Conservation (phyloP, 192 early-diverging fungal genomes). For the Allomyces macrogynus region DNA sequence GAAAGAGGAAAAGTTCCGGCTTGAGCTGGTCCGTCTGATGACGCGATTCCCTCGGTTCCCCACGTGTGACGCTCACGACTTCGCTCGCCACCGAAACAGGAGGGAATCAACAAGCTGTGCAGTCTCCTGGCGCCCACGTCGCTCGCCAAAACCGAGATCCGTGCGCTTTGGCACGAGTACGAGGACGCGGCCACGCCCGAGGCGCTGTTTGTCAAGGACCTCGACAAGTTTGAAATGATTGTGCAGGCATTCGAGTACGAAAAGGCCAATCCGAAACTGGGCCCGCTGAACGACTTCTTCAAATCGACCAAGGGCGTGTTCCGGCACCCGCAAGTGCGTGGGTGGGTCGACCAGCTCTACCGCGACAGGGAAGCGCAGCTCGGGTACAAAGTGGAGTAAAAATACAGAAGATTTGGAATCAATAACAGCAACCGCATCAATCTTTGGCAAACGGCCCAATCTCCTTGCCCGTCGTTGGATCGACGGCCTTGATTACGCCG, state of each 20-base stretch:
- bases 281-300: conserved; percentile 58
- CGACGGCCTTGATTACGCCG: conserved; percentile 65
- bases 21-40: conserved; percentile 31
- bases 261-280: conserved; percentile 31
- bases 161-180: conserved; percentile 64
- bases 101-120: not conserved
- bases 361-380: conserved; percentile 14
- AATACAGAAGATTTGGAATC: no score
- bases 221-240: conserved; percentile 97
- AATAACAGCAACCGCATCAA: no score
- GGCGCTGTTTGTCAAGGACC: conserved; percentile 64
- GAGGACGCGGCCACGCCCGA: conserved; percentile 53
- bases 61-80: no score
- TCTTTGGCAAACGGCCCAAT: not conserved
- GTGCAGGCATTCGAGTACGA: conserved; percentile 83
- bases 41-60: not conserved
- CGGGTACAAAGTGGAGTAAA: not conserved
- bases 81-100: not conserved
- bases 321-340: conserved; percentile 54
- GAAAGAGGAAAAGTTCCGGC: conserved; percentile 50
- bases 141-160: conserved; percentile 35
- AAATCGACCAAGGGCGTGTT: conserved; percentile 62
- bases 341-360: conserved; percentile 68
- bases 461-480: conserved; percentile 17
- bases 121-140: not conserved